These are phyloP conservation scores for Ascochyta fabae DNA, from an alignment of 2,329 filamentous ascomycete species.

Conservation along the genomic window DNA sequence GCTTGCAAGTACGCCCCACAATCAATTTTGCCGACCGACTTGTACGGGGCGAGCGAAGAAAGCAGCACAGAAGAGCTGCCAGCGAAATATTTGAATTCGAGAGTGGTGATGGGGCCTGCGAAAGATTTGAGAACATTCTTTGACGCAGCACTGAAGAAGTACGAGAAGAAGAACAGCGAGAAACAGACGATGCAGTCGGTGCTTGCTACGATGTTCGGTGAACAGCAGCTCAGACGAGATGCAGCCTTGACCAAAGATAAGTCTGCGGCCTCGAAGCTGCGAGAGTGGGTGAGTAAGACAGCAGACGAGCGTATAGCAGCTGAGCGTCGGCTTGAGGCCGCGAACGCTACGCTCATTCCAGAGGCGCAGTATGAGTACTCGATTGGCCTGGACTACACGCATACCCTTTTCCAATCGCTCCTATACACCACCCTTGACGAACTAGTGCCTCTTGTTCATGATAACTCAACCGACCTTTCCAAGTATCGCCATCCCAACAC, in stretches of 20 bases:
- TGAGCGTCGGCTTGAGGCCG: conserved; percentile 16
- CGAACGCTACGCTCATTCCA: conserved; percentile 35
- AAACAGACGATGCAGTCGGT: conserved; percentile 51
- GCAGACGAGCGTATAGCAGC: conserved; percentile 33
- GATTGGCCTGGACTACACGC: conserved; percentile 61
- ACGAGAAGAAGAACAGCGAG: conserved; percentile 42
- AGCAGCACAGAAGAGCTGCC: conserved; percentile 26
- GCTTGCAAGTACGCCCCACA: conserved; percentile 62
- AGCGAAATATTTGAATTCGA: conserved; percentile 56
- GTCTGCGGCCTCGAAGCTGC: conserved; percentile 25
- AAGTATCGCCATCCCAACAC: conserved; percentile 40
- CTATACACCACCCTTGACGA: conserved; percentile 36
- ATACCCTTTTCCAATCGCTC: conserved; percentile 54
- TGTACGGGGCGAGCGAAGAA: conserved; percentile 57
- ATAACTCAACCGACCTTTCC: conserved; percentile 47
- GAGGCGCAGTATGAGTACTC: conserved; percentile 57
- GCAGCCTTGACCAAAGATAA: conserved; percentile 38
- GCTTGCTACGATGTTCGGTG: conserved; percentile 60
- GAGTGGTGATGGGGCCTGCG: conserved; percentile 59
- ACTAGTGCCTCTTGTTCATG: conserved; percentile 35
- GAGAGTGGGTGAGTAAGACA: conserved; percentile 47
- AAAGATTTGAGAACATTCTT: conserved; percentile 58
- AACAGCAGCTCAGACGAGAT: conserved; percentile 61
- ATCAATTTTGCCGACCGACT: conserved; percentile 58
- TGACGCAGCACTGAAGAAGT: conserved; percentile 49